Percentiles rank a stretch among this genome's conserved stretches.
phyloP scores from a whole-genome alignment of 2,329 filamentous ascomycete species.

The Exophiala sp. region DNA sequence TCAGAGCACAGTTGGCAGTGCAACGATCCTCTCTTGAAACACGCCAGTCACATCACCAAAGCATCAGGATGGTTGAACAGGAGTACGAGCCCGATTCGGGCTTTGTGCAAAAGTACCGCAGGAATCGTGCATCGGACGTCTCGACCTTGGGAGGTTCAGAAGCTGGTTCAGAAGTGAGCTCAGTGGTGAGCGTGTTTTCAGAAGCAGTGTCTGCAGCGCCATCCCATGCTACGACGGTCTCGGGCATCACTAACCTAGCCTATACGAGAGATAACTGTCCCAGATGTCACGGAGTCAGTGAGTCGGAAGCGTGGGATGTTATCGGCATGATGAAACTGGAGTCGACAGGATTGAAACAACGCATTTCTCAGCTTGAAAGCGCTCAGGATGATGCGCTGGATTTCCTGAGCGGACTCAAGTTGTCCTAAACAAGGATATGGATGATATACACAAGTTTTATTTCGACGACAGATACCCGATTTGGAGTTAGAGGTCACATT shows the following conservation, averaged over 20 bases:
- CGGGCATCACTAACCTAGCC: slow-evolving; percentile 14
- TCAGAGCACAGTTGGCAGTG: slow-evolving; percentile 44
- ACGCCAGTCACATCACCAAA: slow-evolving; percentile 25
- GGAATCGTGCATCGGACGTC: slow-evolving; percentile 37
- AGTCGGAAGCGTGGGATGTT: slow-evolving; percentile 49
- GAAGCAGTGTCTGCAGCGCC: slow-evolving; percentile 30
- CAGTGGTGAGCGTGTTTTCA: slow-evolving; percentile 46
- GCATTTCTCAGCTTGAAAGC: slow-evolving; percentile 50
- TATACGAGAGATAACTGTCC: slow-evolving; percentile 33
- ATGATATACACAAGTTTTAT: neutral
- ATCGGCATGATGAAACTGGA: slow-evolving; percentile 50
- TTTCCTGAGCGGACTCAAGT: slow-evolving; percentile 23
- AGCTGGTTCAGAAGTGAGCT: slow-evolving; percentile 54
- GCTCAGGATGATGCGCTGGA: slow-evolving; percentile 52
- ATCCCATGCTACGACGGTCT: slow-evolving; percentile 21
- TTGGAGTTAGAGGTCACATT: slow-evolving; percentile 1
- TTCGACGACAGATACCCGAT: slow-evolving; percentile 6
- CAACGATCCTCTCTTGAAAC: slow-evolving; percentile 16
- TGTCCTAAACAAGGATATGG: slow-evolving; percentile 8
- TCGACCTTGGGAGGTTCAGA: slow-evolving; percentile 51
- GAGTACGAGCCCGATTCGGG: slow-evolving; percentile 29
- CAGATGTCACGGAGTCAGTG: slow-evolving; percentile 38
- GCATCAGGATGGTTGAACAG: slow-evolving; percentile 28
- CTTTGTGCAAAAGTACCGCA: slow-evolving; percentile 31
- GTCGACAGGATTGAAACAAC: slow-evolving; percentile 48